Percentiles rank a stretch among this genome's conserved stretches.
Conservation (phyloP, 2,329 filamentous ascomycete genomes). For the Colletotrichum cordylinicola region DNA sequence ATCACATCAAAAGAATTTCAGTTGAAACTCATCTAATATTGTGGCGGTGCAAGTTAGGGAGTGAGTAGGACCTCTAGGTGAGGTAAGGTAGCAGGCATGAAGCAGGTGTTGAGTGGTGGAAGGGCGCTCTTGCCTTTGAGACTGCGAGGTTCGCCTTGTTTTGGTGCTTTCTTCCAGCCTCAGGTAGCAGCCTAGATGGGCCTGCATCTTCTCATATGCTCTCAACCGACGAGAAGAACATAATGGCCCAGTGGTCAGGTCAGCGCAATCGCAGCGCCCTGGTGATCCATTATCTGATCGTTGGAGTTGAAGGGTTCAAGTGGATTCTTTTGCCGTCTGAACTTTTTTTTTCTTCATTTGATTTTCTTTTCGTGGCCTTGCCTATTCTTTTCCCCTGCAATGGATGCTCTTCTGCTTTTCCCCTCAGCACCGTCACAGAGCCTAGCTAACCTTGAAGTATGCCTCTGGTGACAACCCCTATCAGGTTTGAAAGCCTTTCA, state of each 20-base stretch:
- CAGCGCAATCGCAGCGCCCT: not conserved
- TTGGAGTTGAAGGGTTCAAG: not conserved
- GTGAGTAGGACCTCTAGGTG: not conserved
- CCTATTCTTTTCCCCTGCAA: too few relatives aligned
- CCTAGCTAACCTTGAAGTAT: too few relatives aligned
- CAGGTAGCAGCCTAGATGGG: not conserved
- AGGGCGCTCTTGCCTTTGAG: not conserved
- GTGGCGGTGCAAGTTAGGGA: rapidly evolving
- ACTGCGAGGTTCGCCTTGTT: not conserved
- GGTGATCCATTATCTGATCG: not conserved
- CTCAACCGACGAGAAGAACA: not conserved
- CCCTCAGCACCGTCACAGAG: too few relatives aligned
- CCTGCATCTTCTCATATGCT: rapidly evolving
- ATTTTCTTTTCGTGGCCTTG: too few relatives aligned
- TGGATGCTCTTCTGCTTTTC: too few relatives aligned
- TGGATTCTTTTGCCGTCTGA: not conserved
- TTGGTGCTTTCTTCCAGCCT: not conserved
- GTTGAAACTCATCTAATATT: not conserved
- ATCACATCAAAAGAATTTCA: not conserved
- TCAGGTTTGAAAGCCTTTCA: too few relatives aligned
- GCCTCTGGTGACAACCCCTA: too few relatives aligned
- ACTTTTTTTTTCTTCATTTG: not conserved
- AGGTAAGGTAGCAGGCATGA: not conserved
- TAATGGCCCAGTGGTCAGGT: not conserved
- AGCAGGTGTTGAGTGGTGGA: not conserved